These are phyloP conservation scores for Cercospora citrullina DNA, from an alignment of 2,329 filamentous ascomycete genomes.

Conservation along the genomic window DNA sequence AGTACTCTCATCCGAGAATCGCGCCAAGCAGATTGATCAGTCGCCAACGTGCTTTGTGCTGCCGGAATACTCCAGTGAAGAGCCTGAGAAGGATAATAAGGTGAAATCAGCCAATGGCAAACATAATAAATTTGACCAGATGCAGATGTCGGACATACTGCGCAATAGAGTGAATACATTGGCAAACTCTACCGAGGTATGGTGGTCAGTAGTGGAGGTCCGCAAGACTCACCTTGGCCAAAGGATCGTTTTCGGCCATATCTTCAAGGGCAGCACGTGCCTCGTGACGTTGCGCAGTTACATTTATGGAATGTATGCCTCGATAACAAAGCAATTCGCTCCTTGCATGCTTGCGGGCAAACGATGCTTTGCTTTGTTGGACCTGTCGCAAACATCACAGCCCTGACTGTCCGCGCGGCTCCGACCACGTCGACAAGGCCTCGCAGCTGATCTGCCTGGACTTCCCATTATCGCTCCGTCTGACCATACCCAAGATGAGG, in stretches of 20 bases:
- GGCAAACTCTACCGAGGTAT: background rate
- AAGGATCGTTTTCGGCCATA: background rate
- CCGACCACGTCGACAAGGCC: background rate
- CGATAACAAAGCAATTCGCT: background rate
- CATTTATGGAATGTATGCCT: constrained; percentile 2
- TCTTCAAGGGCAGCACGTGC: background rate
- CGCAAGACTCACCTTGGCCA: background rate
- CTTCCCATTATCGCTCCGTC: background rate
- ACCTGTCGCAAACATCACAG: constrained; percentile 1
- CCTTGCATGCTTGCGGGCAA: constrained; percentile 9
- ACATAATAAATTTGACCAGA: background rate
- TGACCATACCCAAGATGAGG: background rate
- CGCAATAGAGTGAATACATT: background rate
- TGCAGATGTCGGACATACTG: background rate
- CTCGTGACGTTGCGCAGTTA: background rate
- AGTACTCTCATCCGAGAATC: background rate
- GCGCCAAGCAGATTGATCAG: background rate
- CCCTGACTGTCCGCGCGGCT: background rate
- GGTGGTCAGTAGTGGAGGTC: background rate
- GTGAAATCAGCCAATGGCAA: background rate
- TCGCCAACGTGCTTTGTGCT: background rate
- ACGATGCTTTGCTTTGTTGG: constrained; percentile 2
- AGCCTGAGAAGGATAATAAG: background rate
- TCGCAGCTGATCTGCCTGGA: background rate
- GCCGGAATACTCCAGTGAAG: background rate